phyloP scores from a whole-genome alignment of 139 green algal species.

The Klebsormidium nitens region DNA sequence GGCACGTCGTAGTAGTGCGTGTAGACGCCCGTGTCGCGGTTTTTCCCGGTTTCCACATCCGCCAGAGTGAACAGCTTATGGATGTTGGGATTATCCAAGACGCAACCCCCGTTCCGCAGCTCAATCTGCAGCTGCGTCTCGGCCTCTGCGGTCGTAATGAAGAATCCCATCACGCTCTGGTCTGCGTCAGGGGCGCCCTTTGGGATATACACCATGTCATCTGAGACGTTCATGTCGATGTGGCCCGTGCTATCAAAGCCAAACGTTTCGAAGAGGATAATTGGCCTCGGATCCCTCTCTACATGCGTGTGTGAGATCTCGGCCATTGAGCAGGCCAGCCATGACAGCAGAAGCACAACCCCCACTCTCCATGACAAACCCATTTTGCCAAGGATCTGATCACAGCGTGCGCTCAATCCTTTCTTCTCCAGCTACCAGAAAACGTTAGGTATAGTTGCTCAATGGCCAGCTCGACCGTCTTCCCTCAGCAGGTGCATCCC shows the following conservation, averaged over 20 bases:
- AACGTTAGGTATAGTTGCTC: too few relatives aligned
- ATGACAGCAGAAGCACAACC: too few relatives aligned
- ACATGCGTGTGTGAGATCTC: conserved; percentile 7
- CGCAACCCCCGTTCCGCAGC: conserved; percentile 46
- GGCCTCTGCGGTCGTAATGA: conserved; percentile 53
- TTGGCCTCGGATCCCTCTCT: neutral
- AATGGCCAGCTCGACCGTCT: too few relatives aligned
- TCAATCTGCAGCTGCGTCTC: conserved; percentile 56
- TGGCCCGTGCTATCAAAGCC: conserved; percentile 24
- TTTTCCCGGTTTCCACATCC: conserved; percentile 37
- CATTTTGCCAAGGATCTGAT: too few relatives aligned
- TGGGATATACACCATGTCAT: neutral
- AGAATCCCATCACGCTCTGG: conserved; percentile 27
- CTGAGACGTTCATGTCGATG: conserved; percentile 19
- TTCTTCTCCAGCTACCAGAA: too few relatives aligned
- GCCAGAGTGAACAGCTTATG: conserved; percentile 56
- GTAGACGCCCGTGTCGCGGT: conserved; percentile 26
- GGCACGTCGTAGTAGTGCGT: conserved; percentile 13
- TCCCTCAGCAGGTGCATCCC: too few relatives aligned
- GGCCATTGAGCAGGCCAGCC: too few relatives aligned
- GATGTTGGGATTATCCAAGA: conserved; percentile 52
- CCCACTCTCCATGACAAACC: too few relatives aligned
- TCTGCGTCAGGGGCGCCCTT: neutral
- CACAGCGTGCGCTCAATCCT: too few relatives aligned
- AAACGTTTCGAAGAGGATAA: conserved; percentile 39